Evolutionary conservation across 345 rosid genomes (phyloP).

Genomic region (Microcos paniculata): DNA sequence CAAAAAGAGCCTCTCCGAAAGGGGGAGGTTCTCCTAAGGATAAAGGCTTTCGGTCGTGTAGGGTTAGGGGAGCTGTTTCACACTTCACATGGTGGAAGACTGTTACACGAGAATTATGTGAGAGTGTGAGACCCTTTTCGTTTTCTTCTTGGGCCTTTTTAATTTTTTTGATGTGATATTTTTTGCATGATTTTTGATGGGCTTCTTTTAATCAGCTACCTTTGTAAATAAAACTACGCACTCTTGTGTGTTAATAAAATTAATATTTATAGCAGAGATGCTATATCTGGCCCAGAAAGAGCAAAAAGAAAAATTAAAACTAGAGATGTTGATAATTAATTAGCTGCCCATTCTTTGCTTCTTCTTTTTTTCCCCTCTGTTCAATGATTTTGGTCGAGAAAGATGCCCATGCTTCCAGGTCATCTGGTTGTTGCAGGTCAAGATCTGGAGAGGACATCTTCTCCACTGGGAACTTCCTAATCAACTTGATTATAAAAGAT

Average conservation of each 20-base stretch:
- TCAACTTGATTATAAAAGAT: background rate
- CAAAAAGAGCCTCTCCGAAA: background rate
- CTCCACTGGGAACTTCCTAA: background rate
- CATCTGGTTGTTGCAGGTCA: background rate
- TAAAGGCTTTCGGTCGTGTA: background rate
- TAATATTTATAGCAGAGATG: too few species aligned
- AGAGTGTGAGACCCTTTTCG: constrained; percentile 19
- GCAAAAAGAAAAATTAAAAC: too few species aligned
- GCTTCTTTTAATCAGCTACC: too few species aligned
- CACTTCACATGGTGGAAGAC: constrained; percentile 29
- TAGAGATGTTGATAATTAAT: too few species aligned
- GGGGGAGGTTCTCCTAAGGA: background rate
- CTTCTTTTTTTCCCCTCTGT: too few species aligned
- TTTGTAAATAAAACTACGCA: too few species aligned
- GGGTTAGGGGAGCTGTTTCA: constrained; percentile 10
- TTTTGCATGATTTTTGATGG: background rate
- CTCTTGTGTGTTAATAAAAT: too few species aligned
- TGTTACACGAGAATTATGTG: constrained; percentile 37
- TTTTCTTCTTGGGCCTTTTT: background rate
- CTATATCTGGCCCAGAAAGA: too few species aligned
- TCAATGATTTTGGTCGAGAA: background rate
- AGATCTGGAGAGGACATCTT: background rate
- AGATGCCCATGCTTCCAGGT: constrained; percentile 4
- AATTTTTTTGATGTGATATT: background rate
- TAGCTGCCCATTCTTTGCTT: too few species aligned